These are phyloP conservation scores for Acer saccharum DNA, from an alignment of 345 rosid genomes.

Conservation along the genomic window DNA sequence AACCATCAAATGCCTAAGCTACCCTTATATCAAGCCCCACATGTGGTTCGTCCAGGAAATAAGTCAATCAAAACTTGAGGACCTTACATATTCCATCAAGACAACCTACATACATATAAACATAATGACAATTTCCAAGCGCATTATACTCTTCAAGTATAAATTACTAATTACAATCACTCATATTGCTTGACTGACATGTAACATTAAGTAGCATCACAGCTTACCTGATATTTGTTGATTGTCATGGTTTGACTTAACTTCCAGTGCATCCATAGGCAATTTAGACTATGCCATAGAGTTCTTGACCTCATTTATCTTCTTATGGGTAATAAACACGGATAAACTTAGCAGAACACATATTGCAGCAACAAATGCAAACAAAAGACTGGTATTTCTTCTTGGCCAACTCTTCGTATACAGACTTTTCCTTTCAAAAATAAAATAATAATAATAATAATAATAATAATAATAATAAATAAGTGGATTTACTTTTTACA, in stretches of 20 bases:
- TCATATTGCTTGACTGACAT: neutral
- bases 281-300: constrained; percentile 59
- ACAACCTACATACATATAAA: constrained; percentile 21
- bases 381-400: constrained; percentile 42
- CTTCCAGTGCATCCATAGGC: constrained; percentile 45
- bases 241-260: constrained; percentile 31
- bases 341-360: constrained; percentile 62
- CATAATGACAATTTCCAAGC: neutral
- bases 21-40: too few species aligned
- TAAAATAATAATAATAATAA: too few species aligned
- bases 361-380: constrained; percentile 60
- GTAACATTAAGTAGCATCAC: constrained; percentile 28
- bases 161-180: neutral
- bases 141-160: neutral
- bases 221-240: constrained; percentile 33
- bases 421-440: too few species aligned
- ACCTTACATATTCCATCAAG: too few species aligned
- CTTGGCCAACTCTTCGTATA: constrained; percentile 44
- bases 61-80: too few species aligned
- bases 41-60: too few species aligned
- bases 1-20: too few species aligned
- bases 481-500: too few species aligned
- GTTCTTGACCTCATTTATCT: constrained; percentile 29
- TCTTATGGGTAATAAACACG: constrained; percentile 39
- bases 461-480: too few species aligned